A percentile compares a stretch with the other conserved stretches of the same genome.
phyloP scores from a whole-genome alignment of 441 rosid species.

The Brassica balearica region DNA sequence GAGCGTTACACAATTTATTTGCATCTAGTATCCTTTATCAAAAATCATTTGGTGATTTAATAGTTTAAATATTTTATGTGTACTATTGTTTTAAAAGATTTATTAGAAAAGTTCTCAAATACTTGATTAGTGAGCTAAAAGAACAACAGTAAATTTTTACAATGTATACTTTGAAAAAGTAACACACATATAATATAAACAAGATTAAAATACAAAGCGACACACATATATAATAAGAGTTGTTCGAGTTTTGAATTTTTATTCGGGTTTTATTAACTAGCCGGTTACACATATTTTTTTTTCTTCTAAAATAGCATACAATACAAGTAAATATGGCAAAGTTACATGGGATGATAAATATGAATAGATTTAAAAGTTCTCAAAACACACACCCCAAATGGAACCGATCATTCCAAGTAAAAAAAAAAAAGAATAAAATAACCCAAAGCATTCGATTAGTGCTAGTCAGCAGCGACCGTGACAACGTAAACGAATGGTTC shows the following conservation, averaged over 20 bases:
- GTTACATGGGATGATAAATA: not conserved
- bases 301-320: not conserved
- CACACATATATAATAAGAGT: not conserved
- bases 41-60: not conserved
- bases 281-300: not conserved
- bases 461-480: constrained; percentile 38
- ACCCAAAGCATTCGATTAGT: not conserved
- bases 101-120: not conserved
- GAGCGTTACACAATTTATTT: not conserved
- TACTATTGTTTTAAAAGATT: not conserved
- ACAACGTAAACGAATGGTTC: constrained; percentile 35
- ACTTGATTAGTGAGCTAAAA: not conserved
- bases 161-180: not conserved
- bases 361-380: not conserved
- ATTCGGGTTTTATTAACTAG: not conserved
- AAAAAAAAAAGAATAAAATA: constrained; percentile 8
- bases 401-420: not conserved
- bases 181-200: not conserved
- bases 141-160: not conserved
- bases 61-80: not conserved
- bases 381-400: constrained; percentile 1
- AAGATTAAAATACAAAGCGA: no score
- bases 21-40: not conserved
- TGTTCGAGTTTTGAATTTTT: constrained; percentile 1
- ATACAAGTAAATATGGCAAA: not conserved